These are phyloP conservation scores for Botryotinia globosa DNA, from an alignment of 2,329 filamentous ascomycete genomes.

Conservation along the genomic window DNA sequence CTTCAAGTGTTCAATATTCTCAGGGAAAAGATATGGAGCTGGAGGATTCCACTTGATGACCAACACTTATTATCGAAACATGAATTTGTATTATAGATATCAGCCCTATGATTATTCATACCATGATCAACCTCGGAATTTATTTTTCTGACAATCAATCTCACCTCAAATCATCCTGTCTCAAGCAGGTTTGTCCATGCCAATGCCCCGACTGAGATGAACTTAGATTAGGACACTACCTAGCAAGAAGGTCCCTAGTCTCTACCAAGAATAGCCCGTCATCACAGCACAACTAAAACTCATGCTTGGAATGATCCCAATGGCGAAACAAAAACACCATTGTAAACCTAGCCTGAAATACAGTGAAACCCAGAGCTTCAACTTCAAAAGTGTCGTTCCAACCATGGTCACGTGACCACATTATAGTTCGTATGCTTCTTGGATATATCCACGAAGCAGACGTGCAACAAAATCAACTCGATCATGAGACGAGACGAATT, in stretches of 20 bases:
- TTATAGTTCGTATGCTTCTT: not conserved
- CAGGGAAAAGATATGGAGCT: not conserved
- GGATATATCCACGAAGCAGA: not conserved
- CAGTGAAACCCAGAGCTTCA: not conserved
- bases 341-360: not conserved
- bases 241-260: not conserved
- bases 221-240: not conserved
- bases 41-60: not conserved
- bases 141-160: fast-evolving
- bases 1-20: not conserved
- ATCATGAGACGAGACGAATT: not conserved
- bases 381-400: not conserved
- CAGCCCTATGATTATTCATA: not conserved
- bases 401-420: not conserved
- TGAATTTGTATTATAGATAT: not conserved
- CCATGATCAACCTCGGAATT: not conserved
- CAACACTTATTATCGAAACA: not conserved
- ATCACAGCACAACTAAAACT: not conserved
- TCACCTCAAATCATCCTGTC: not conserved
- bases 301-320: fast-evolving
- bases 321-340: not conserved
- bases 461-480: not conserved
- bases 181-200: not conserved
- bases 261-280: not conserved
- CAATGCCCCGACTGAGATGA: not conserved